A percentile compares a stretch with the other conserved stretches of the same genome.
These are phyloP conservation scores for Phallus indusiatus DNA, from an alignment of 768 basidiomycete species.

Conservation along the genomic window DNA sequence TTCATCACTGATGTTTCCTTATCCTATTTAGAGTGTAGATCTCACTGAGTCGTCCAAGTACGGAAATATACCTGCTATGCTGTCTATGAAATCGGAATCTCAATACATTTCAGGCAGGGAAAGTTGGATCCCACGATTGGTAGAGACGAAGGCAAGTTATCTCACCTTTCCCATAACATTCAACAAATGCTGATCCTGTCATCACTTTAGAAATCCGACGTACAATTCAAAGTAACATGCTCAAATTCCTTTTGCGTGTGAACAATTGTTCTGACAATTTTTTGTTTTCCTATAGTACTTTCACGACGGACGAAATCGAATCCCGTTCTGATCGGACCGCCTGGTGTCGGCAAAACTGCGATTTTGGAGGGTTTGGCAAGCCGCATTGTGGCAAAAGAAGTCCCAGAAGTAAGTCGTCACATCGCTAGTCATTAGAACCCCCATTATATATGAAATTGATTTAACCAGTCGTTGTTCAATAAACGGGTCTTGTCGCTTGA, in stretches of 20 bases:
- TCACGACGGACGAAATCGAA: slow-evolving; percentile 88
- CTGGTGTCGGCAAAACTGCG: slow-evolving; percentile 90
- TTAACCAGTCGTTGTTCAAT: slow-evolving; percentile 61
- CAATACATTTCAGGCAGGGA: slow-evolving; percentile 37
- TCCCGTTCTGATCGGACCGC: slow-evolving; percentile 81
- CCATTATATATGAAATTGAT: not conserved
- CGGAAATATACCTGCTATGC: not conserved
- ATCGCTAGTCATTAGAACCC: not conserved
- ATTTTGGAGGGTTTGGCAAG: slow-evolving; percentile 85
- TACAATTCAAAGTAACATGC: slow-evolving; percentile 66
- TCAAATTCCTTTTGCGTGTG: not conserved
- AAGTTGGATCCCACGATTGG: slow-evolving; percentile 90
- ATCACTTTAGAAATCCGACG: slow-evolving; percentile 62
- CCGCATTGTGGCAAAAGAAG: slow-evolving; percentile 80
- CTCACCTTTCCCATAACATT: not conserved
- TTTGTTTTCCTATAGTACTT: slow-evolving; percentile 41
- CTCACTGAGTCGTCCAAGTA: slow-evolving; percentile 64
- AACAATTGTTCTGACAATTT: too few relatives aligned
- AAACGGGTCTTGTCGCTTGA: slow-evolving; percentile 87
- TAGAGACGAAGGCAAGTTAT: slow-evolving; percentile 59
- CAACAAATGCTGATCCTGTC: not conserved
- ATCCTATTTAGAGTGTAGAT: slow-evolving; percentile 54
- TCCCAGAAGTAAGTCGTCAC: slow-evolving; percentile 63
- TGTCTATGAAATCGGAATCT: not conserved
- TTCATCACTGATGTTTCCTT: not conserved